These are phyloP conservation scores for Fusarium sp. DNA, from an alignment of 2,329 filamentous ascomycete genomes.

Conservation along the genomic window DNA sequence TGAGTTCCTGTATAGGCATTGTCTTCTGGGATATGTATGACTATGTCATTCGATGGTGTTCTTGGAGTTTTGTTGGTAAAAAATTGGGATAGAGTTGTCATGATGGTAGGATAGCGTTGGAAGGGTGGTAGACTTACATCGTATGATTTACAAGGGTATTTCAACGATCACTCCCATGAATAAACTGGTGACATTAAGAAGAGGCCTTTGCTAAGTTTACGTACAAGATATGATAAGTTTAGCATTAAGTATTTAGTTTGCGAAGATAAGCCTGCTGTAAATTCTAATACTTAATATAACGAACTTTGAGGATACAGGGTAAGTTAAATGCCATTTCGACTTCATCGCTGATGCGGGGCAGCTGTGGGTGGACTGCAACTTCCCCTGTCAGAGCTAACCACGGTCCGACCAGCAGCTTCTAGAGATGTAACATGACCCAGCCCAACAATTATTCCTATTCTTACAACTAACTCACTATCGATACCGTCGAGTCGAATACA, in stretches of 20 bases:
- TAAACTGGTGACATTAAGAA: background rate
- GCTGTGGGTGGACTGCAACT: constrained; percentile 2
- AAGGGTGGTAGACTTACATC: background rate
- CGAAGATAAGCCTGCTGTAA: background rate
- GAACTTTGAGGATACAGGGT: constrained; percentile 31
- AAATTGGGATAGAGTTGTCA: constrained; percentile 24
- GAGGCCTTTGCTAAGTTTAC: background rate
- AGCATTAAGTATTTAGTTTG: background rate
- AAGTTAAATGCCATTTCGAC: background rate
- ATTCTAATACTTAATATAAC: background rate
- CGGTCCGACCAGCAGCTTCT: constrained; percentile 26
- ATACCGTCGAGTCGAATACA: background rate
- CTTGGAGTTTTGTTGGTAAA: constrained; percentile 33
- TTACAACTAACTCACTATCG: constrained; percentile 16
- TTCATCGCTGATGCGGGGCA: constrained; percentile 31
- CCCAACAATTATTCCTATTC: constrained; percentile 9
- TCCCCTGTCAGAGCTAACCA: constrained; percentile 31
- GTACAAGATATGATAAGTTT: background rate
- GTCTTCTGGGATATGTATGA: background rate
- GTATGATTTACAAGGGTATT: background rate
- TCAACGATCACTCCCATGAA: background rate
- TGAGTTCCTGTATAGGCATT: background rate
- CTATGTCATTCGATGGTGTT: constrained; percentile 26
- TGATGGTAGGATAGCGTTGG: background rate
- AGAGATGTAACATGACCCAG: constrained; percentile 25